These are phyloP conservation scores for Grammothele lineata DNA, from an alignment of 768 basidiomycete species.

Conservation along the genomic window DNA sequence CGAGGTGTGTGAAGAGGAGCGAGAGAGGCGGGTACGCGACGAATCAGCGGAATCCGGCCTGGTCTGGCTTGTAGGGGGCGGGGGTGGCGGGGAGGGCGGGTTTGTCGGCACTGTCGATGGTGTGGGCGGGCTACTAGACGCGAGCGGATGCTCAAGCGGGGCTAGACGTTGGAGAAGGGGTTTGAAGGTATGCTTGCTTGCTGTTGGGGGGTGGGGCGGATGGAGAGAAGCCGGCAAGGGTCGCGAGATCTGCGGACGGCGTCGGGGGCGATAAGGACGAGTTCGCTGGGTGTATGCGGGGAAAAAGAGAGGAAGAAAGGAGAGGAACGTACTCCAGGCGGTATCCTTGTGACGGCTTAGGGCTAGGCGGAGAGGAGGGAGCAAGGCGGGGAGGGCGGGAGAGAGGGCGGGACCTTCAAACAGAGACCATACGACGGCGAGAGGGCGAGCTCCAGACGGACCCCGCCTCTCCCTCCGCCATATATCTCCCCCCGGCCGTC, in stretches of 20 bases:
- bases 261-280: conserved; percentile 7
- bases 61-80: conserved; percentile 17
- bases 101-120: no score
- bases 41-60: conserved; percentile 23
- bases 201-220: conserved; percentile 38
- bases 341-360: conserved; percentile 49
- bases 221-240: conserved; percentile 81
- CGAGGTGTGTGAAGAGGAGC: conserved; percentile 14
- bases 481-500: conserved; percentile 14
- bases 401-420: conserved; percentile 19
- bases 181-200: no score
- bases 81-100: no score
- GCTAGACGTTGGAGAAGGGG: no score
- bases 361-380: conserved; percentile 37
- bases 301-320: neutral
- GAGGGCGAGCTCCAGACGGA: neutral
- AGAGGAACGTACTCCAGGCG: conserved; percentile 40
- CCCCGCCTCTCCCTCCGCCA: neutral
- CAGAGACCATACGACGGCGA: conserved; percentile 17
- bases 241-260: conserved; percentile 81
- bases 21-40: conserved; percentile 32
- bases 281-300: no score
- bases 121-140: no score
- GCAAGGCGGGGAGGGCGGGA: conserved; percentile 25
- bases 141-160: no score